Base-by-base conservation (phyloP, 176 grass and related monocot species). In the Elaeis guineensis region DNA sequence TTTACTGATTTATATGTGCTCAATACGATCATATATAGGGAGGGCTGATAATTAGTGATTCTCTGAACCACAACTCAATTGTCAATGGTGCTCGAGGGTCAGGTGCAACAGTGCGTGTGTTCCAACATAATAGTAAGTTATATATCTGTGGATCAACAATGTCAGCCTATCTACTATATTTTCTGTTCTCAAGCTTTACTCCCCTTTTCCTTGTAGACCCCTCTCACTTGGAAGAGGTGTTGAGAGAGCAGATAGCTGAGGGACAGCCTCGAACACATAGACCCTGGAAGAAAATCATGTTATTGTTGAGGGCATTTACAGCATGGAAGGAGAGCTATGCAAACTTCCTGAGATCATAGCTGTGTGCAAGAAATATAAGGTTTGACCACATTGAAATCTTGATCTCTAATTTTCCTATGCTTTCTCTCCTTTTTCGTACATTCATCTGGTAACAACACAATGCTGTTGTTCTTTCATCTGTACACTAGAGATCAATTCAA, bases 211-310 rank as follows among this genome's bases (percentile, higher is more conserved):
- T 62, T 72, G 51, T 52, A 96, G 86, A 66, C 65, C 80, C 91
- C 51, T 79, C 86, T 18, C 91, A 90, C 54, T 85, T 96, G 78
- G 91, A 96, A 82, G 86, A 90, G 18, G 75, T 96, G 26, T 55
- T 96, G 35, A 87, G 83, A 74, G 86, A 96, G 65, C 91, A 96
- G 59, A 96, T 96, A 60, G 74, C 83, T 23, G 75, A 78, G 50
- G 83, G 91, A 5, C 91, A 87, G 51, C 91, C 91, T 72, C 77
- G 78, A 26, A 96, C 91, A 22, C 86, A 90, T 74, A 84, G 86
- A 58, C 86, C 86, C 18, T 96, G 91, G 91, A 90, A 96, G 57
- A 96, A 96, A 69, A 88, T 96, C 59, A 87, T 96, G 91, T 96
- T 52, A 96, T 96, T 58, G 79, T 96, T 17, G 91, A 90, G 69